Conservation (phyloP, 2,329 filamentous ascomycete genomes). For the Fusarium anguioides region DNA sequence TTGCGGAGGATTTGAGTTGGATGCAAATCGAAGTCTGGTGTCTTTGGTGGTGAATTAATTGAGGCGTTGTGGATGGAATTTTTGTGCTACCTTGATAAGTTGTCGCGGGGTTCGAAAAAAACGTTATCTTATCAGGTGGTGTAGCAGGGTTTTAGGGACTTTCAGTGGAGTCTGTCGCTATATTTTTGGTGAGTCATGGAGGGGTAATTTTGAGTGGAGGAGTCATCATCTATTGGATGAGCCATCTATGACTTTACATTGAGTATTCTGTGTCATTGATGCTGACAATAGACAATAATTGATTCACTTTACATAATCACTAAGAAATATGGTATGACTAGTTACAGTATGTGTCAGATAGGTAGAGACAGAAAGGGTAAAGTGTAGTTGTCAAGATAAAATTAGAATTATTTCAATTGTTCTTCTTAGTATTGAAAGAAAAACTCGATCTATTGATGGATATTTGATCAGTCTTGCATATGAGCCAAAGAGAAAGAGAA, state of each 20-base stretch:
- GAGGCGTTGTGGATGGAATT: conserved; percentile 37
- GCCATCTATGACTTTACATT: conserved; percentile 17
- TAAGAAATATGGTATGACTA: neutral
- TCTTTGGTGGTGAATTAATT: conserved; percentile 6
- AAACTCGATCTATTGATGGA: neutral
- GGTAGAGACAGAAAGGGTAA: neutral
- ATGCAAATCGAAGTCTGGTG: neutral
- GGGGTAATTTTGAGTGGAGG: conserved; percentile 20
- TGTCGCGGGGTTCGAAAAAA: conserved; percentile 38
- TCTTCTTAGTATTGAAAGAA: neutral
- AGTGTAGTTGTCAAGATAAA: neutral
- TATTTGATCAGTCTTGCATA: conserved; percentile 7
- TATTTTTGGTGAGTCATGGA: conserved; percentile 36
- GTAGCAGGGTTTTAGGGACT: conserved; percentile 17
- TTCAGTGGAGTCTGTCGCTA: conserved; percentile 14
- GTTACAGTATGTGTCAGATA: too few species aligned
- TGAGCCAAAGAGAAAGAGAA: neutral
- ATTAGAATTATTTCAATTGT: neutral
- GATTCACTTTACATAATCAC: neutral
- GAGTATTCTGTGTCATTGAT: neutral
- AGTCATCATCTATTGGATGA: conserved; percentile 31
- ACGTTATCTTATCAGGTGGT: conserved; percentile 40
- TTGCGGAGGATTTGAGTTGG: neutral
- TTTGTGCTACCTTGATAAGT: conserved; percentile 40
- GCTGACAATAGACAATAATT: neutral